phyloP scores from a whole-genome alignment of 1,284 basidiomycete genomes.

The Veloboletus limbatus region DNA sequence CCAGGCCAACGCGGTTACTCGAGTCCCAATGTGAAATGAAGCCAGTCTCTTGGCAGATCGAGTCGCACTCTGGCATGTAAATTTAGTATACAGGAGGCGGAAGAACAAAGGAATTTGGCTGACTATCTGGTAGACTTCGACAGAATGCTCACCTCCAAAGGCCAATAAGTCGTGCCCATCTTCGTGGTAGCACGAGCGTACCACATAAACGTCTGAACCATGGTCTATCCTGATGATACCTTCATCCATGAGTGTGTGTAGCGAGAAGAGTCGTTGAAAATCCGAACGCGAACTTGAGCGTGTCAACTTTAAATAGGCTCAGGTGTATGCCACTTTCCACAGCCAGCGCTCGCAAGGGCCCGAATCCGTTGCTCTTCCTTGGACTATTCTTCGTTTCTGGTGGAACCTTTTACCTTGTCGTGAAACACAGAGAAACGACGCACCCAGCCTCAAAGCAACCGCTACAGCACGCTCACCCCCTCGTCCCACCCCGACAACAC shows the following conservation, averaged over 20 bases:
- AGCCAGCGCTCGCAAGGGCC: constrained; percentile 35
- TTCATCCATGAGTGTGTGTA: constrained; percentile 41
- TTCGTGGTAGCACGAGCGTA: constrained; percentile 59
- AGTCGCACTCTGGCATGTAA: constrained; percentile 36
- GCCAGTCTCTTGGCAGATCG: constrained; percentile 52
- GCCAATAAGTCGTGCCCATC: constrained; percentile 69
- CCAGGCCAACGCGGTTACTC: constrained; percentile 75
- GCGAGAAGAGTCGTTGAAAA: neutral
- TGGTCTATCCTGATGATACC: constrained; percentile 48
- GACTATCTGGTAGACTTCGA: constrained; percentile 65
- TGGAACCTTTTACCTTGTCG: constrained; percentile 52
- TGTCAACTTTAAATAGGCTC: neutral
- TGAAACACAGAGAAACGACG: constrained; percentile 54
- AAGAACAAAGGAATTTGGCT: constrained; percentile 23
- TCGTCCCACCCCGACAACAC: constrained; percentile 56
- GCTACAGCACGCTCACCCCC: constrained; percentile 61
- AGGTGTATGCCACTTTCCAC: constrained; percentile 16
- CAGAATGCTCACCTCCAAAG: constrained; percentile 66
- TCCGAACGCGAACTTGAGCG: neutral
- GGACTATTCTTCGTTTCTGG: constrained; percentile 56
- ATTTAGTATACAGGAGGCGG: constrained; percentile 12
- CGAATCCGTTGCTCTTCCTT: constrained; percentile 62
- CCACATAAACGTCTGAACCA: constrained; percentile 53
- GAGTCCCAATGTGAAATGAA: constrained; percentile 69
- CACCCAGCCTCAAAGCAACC: constrained; percentile 62